phyloP scores from a whole-genome alignment of 208 protist species.

The Crithidia bombi region DNA sequence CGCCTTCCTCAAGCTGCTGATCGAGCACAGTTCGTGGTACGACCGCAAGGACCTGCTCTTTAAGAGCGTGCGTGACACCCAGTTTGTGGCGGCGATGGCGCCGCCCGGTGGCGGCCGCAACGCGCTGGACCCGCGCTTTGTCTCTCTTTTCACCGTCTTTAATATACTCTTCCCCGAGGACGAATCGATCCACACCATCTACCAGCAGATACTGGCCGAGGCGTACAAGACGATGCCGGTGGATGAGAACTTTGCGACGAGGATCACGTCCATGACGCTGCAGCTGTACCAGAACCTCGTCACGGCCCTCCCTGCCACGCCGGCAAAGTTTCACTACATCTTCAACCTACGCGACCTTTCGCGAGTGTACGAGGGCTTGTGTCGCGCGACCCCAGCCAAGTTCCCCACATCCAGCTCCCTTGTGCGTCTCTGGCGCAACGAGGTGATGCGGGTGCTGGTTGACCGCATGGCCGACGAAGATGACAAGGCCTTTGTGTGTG shows the following conservation, averaged over 20 bases:
- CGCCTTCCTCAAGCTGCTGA: conserved; percentile 98
- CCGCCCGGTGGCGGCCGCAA: conserved; percentile 97
- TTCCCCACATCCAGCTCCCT: conserved; percentile 74
- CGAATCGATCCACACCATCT: conserved; percentile 96
- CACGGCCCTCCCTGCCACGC: conserved; percentile 95
- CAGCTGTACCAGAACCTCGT: conserved; percentile 94
- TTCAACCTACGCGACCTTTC: conserved; percentile 99
- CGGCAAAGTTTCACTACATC: conserved; percentile 99
- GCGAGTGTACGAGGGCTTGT: conserved; percentile 98
- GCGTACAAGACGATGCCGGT: conserved; percentile 84
- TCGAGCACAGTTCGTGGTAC: conserved; percentile 97
- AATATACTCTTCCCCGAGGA: conserved; percentile 97
- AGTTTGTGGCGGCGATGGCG: conserved; percentile 97
- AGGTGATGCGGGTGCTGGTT: conserved; percentile 96
- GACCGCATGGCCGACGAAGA: conserved; percentile 96
- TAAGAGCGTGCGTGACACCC: conserved; percentile 96
- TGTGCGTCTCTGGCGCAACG: conserved; percentile 98
- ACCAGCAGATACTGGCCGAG: conserved; percentile 93
- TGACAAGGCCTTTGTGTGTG: conserved; percentile 92
- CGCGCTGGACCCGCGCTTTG: conserved; percentile 97
- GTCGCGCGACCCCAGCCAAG: conserved; percentile 92
- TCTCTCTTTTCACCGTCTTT: conserved; percentile 97
- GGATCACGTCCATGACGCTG: conserved; percentile 94
- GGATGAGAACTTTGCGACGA: conserved; percentile 48
- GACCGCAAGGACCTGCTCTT: conserved; percentile 97